A percentile compares a stretch with the other conserved stretches of the same genome.
These are phyloP conservation scores for Capsicum pubescens DNA, from an alignment of 257 asterid genomes.

Conservation along the genomic window DNA sequence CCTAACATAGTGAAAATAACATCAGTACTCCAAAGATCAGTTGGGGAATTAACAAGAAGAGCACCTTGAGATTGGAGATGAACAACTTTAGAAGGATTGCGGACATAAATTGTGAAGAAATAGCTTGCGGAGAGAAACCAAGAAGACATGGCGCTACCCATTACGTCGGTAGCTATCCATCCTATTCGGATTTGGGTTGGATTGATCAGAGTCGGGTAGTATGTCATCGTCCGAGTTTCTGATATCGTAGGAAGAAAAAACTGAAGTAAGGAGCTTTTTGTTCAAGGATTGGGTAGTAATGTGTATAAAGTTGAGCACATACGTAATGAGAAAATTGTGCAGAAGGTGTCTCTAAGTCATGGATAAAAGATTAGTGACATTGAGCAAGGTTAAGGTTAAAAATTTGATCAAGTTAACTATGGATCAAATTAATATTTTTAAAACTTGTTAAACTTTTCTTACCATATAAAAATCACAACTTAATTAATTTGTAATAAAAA, in stretches of 20 bases:
- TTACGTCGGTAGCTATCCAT: constrained; percentile 86
- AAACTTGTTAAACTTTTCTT: too few relatives aligned
- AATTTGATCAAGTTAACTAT: too few relatives aligned
- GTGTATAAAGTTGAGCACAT: too few relatives aligned
- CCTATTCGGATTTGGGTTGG: constrained; percentile 72
- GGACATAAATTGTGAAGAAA: constrained; percentile 65
- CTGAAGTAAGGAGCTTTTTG: too few relatives aligned
- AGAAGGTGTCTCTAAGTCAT: too few relatives aligned
- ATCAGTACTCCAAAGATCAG: constrained; percentile 60
- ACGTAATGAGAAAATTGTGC: too few relatives aligned
- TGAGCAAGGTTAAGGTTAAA: too few relatives aligned
- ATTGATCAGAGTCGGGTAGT: constrained; percentile 51
- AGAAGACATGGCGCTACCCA: constrained; percentile 85
- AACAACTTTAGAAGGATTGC: constrained; percentile 62
- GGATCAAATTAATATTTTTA: too few relatives aligned
- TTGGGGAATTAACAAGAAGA: constrained; percentile 48
- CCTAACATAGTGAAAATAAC: constrained; percentile 80
- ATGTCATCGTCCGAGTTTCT: constrained; percentile 36
- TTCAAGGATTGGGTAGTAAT: too few relatives aligned
- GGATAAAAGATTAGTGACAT: too few relatives aligned
- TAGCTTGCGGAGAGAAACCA: constrained; percentile 84
- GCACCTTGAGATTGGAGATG: constrained; percentile 74
- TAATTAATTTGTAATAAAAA: too few relatives aligned
- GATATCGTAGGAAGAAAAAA: not conserved
- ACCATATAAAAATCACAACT: too few relatives aligned